These are phyloP conservation scores for Shiraia sp. DNA, from an alignment of 2,329 filamentous ascomycete genomes.

Conservation along the genomic window DNA sequence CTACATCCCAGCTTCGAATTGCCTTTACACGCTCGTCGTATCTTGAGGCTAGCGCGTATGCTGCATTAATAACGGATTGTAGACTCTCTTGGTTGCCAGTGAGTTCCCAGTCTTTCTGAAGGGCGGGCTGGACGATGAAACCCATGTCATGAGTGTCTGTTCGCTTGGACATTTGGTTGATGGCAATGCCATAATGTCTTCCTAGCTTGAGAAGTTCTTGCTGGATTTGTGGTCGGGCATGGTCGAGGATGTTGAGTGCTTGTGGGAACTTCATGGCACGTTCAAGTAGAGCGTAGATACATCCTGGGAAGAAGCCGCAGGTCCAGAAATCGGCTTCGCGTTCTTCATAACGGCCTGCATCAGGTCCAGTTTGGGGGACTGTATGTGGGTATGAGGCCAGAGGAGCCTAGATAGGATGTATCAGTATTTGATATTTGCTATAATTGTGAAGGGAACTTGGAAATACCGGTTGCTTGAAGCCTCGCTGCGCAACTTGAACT, in stretches of 20 bases:
- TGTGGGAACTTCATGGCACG: slow-evolving; percentile 36
- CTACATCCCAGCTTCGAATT: slow-evolving; percentile 56
- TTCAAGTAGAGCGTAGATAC: slow-evolving; percentile 39
- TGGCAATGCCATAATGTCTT: slow-evolving; percentile 37
- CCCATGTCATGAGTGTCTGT: slow-evolving; percentile 60
- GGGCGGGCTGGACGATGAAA: slow-evolving; percentile 57
- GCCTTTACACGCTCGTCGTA: slow-evolving; percentile 49
- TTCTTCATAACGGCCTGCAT: slow-evolving; percentile 35
- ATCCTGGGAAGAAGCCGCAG: slow-evolving; percentile 42
- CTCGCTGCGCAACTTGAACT: slow-evolving; percentile 38
- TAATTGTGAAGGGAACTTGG: background rate
- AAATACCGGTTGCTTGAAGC: slow-evolving; percentile 25
- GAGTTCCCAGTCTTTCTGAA: slow-evolving; percentile 54
- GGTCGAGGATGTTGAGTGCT: slow-evolving; percentile 22
- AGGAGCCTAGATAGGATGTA: slow-evolving; percentile 19
- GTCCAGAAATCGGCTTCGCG: slow-evolving; percentile 44
- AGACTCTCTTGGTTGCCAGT: slow-evolving; percentile 47
- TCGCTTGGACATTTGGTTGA: slow-evolving; percentile 39
- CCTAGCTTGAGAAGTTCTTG: slow-evolving; percentile 31
- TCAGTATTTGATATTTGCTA: background rate
- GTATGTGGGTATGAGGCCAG: slow-evolving; percentile 38
- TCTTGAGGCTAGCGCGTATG: slow-evolving; percentile 49
- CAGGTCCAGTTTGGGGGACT: slow-evolving; percentile 31
- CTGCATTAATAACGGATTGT: slow-evolving; percentile 49
- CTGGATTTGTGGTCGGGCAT: slow-evolving; percentile 21